phyloP scores from a whole-genome alignment of 2,329 filamentous ascomycete genomes.

The Tetracladium maxilliforme region DNA sequence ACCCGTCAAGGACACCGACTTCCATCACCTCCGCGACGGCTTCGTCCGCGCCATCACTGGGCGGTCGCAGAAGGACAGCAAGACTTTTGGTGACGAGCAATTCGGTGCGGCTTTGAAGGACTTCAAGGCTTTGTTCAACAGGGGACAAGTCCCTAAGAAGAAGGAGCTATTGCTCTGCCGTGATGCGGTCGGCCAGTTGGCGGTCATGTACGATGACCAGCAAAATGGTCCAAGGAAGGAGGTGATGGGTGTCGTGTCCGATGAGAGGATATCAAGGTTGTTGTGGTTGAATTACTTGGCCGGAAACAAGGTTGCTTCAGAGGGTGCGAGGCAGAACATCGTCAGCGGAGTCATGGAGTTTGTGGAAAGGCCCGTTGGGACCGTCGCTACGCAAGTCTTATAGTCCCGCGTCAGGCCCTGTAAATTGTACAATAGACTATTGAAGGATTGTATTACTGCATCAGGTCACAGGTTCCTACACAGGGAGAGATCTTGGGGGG shows the following conservation, averaged over 20 bases:
- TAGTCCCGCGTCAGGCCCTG: no score
- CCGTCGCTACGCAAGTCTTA: slow-evolving; percentile 71
- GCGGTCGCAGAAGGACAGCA: slow-evolving; percentile 44
- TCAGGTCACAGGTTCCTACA: no score
- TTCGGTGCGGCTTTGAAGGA: slow-evolving; percentile 64
- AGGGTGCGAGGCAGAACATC: slow-evolving; percentile 65
- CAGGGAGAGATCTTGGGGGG: no score
- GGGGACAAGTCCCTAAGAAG: slow-evolving; percentile 66
- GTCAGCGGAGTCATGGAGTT: slow-evolving; percentile 80
- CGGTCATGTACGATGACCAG: slow-evolving; percentile 48
- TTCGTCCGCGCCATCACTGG: slow-evolving; percentile 77
- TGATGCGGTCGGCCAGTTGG: slow-evolving; percentile 48
- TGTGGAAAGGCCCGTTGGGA: slow-evolving; percentile 77
- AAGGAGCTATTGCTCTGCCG: slow-evolving; percentile 63
- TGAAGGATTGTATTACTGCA: no score
- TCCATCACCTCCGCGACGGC: slow-evolving; percentile 80
- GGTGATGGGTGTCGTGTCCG: slow-evolving; percentile 60
- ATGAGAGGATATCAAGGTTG: slow-evolving; percentile 67
- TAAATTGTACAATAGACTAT: no score
- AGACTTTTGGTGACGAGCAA: slow-evolving; percentile 49
- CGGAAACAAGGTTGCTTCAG: slow-evolving; percentile 75
- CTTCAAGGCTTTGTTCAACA: slow-evolving; percentile 72
- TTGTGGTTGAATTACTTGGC: slow-evolving; percentile 86
- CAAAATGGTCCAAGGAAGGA: slow-evolving; percentile 30
- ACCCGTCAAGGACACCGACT: slow-evolving; percentile 88